A percentile compares a stretch with the other conserved stretches of the same genome.
Conservation (phyloP, 2,329 filamentous ascomycete genomes). For the Pezicula carpinea region DNA sequence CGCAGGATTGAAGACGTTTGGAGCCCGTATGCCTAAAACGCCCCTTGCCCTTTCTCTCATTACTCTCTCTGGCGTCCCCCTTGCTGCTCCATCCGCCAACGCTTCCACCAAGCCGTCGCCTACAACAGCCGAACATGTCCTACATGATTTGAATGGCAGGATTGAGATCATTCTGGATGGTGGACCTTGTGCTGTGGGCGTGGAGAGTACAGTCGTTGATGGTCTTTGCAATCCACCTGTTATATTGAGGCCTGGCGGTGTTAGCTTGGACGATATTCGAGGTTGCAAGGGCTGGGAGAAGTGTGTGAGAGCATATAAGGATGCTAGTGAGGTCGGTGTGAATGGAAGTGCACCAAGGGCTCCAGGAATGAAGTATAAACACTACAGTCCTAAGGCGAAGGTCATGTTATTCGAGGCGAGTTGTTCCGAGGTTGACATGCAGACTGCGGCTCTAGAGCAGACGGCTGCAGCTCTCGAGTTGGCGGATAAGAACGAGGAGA, state of each 20-base stretch:
- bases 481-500: not conserved
- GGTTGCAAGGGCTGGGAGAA: slow-evolving; percentile 75
- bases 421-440: slow-evolving; percentile 18
- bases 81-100: slow-evolving; percentile 92
- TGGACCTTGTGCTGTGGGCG: slow-evolving; percentile 79
- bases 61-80: slow-evolving; percentile 66
- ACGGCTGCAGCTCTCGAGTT: not conserved
- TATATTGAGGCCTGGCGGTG: slow-evolving; percentile 79
- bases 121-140: slow-evolving; percentile 84
- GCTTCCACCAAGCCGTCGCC: slow-evolving; percentile 90
- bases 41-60: slow-evolving; percentile 86
- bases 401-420: slow-evolving; percentile 75
- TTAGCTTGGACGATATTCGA: slow-evolving; percentile 76
- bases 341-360: slow-evolving; percentile 65
- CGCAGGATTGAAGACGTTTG: slow-evolving; percentile 78
- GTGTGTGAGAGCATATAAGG: slow-evolving; percentile 73
- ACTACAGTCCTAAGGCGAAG: slow-evolving; percentile 87
- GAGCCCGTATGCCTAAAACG: slow-evolving; percentile 82
- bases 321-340: slow-evolving; percentile 59
- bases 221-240: slow-evolving; percentile 77
- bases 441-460: slow-evolving; percentile 1
- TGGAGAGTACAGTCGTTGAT: slow-evolving; percentile 96
- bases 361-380: slow-evolving; percentile 98
- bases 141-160: slow-evolving; percentile 74
- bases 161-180: slow-evolving; percentile 89